Evolutionary conservation across 1,284 basidiomycete species (phyloP).

Genomic region (Microbotryomycetes sp.): DNA sequence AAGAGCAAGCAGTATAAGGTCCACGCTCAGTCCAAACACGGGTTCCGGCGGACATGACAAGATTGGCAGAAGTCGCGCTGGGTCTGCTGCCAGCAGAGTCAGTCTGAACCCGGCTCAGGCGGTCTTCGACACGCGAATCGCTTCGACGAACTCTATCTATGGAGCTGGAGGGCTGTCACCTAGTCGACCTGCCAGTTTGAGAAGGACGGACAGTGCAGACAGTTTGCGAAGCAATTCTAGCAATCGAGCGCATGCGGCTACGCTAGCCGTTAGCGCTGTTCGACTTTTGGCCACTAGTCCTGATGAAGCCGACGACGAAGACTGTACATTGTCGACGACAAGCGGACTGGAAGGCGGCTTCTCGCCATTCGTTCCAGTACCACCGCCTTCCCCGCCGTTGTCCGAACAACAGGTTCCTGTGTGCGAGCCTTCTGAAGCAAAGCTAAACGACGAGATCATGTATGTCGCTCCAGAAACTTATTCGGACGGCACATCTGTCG

Average conservation of each 20-base stretch:
- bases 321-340: neutral
- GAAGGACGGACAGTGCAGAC: conserved; percentile 13
- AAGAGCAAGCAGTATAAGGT: neutral
- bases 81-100: neutral
- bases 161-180: no score
- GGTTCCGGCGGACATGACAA: neutral
- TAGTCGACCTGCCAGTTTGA: neutral
- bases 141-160: neutral
- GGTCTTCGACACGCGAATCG: neutral
- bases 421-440: neutral
- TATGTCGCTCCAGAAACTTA: conserved; percentile 3
- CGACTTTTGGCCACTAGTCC: conserved; percentile 3
- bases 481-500: conserved; percentile 12
- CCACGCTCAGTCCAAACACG: neutral
- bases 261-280: neutral
- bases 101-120: neutral
- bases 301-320: neutral
- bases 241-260: neutral
- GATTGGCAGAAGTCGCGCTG: neutral
- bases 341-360: neutral
- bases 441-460: neutral
- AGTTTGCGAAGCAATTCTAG: conserved; percentile 8
- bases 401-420: neutral
- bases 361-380: neutral
- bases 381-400: neutral